Base-by-base conservation (phyloP, 2,329 filamentous ascomycete genomes). In the Pseudogymnoascus verrucosus region DNA sequence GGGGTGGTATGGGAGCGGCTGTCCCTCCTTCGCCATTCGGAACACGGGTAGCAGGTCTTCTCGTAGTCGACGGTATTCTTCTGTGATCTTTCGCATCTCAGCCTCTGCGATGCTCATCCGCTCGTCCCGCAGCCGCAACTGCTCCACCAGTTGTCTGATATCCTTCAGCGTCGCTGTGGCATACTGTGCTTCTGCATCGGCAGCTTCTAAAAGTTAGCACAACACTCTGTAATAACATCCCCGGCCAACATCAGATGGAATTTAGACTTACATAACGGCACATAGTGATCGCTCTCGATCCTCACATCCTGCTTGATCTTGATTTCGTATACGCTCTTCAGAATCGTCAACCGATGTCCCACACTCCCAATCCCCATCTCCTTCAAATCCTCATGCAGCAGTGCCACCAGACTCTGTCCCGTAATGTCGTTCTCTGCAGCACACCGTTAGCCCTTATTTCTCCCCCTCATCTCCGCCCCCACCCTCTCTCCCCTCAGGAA, bases 291-390 rank as follows among this genome's bases (percentile, higher is more conserved):
- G 66, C 89, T 88, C 73, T 98, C 93, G 70, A 97, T 84, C 14
- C 91, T 89, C 65, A 98, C 85, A 71, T 96, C 92, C 73, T 97
- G 93, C 68, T 91, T 91, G 75, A 93, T 89, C 79, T 99, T 99
- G 72, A 95, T 88, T 73, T 98, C 93, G 78, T 97, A 98, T 63
- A 98, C 92, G 71, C 88, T 93, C 78, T 97, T 98, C 64, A 99
- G 82, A 64, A 99, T 96, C 21, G 92, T 96, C 71, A 99, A 81
- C 65, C 95, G 88, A 78, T 99, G 95, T 42, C 95, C 95, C 59
- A 97, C 91, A 77, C 93, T 98, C 67, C 82, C 81, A 68, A 99
- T 90, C 59, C 93, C 93, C 87, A 98, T 93, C 73, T 96, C 91
- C 77, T 96, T 96, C 70, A 99, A 80, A 74, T 98, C 93, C 64